phyloP scores from a whole-genome alignment of 441 rosid genomes.

The Pelargonium australe region DNA sequence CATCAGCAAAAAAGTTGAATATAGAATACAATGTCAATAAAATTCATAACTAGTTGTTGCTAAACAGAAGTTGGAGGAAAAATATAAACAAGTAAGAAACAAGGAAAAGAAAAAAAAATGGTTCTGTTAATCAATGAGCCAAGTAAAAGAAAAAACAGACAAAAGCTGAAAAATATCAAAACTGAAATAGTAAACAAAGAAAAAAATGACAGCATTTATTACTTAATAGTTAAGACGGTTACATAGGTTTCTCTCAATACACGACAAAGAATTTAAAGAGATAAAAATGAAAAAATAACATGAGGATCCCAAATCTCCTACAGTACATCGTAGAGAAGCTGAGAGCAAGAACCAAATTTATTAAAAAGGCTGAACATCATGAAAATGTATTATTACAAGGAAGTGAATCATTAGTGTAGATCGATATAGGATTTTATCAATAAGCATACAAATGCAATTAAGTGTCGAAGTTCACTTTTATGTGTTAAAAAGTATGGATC shows the following conservation, averaged over 20 bases:
- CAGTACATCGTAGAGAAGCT: no score
- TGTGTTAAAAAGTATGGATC: background rate
- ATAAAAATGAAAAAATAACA: background rate
- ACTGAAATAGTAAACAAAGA: background rate
- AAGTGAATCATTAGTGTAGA: background rate
- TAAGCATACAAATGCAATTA: background rate
- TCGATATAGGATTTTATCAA: background rate
- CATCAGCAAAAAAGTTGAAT: background rate
- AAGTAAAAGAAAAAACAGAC: background rate
- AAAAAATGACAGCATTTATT: background rate
- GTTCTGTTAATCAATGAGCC: background rate
- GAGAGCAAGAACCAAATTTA: background rate
- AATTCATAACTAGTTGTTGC: background rate
- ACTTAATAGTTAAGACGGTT: background rate
- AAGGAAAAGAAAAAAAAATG: constrained; percentile 1
- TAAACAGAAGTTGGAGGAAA: background rate
- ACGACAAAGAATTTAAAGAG: background rate
- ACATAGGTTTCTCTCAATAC: background rate
- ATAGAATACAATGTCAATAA: background rate
- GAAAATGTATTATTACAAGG: background rate
- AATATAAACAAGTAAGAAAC: background rate
- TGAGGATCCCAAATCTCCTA: background rate
- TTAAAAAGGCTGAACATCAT: background rate
- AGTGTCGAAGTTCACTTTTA: background rate
- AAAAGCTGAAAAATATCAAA: background rate